Base-by-base conservation (phyloP, 805 yeast genomes). In the Brettanomyces bruxellensis region DNA sequence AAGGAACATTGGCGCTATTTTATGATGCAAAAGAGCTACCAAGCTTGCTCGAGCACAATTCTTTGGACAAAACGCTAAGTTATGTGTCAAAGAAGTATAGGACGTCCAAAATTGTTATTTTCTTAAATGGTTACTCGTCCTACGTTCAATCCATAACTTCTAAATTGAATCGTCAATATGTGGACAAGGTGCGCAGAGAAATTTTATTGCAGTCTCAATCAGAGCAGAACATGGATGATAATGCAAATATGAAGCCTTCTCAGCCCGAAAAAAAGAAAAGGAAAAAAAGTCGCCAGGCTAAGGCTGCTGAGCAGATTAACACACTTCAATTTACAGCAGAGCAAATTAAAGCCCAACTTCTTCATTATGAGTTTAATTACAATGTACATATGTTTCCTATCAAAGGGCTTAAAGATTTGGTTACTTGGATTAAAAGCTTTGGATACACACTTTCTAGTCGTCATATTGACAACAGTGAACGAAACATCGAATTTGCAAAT, bases 401-500 rank as follows among this genome's bases (percentile, higher is more conserved):
- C 1, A 70, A 67, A 61, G 75, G 68, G 41, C 55, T 57, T 5
- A 68, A 60, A 41, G 86, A 80, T 43, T 61, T 75, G 1, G 46
- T 69, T 1, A 69, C 64, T 4, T 79, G 86, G 79, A 55, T 82
- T 13, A 72, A 68, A 41, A 73, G 81, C 13, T 71, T 81, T 50
- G 66, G 85, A 0, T 75, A 79, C 52, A 70, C 87, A 0, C 69
- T 83, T 5, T 70, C 79, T 0, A 58, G 64, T 13, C 66, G 76
- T 11, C 55, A 78, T 30, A 76, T 77, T 59, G 88, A 82, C 55
- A 76, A 76, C 23, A 62, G 63, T 35, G 73, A 78, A 49, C 61
- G 87, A 50, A 75, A 78, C 56, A 67, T 70, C 47, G 74, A 73
- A 36, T 68, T 78, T 46, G 72, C 83, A 1, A 78, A 76, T 51